These are phyloP conservation scores for Quercus gilva DNA, from an alignment of 306 rosid genomes.

Conservation along the genomic window DNA sequence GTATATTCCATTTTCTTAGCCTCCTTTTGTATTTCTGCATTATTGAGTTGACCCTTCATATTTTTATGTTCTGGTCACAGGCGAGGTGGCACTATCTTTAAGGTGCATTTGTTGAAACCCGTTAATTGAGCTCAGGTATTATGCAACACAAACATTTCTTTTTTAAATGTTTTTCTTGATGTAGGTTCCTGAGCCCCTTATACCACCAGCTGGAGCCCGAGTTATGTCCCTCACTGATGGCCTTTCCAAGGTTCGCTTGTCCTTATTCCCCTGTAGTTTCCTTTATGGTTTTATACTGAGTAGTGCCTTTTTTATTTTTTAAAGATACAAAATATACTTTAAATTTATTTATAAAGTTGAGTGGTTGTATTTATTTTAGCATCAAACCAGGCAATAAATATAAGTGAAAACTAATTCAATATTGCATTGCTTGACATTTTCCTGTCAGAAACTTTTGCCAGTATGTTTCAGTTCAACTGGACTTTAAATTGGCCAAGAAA, in stretches of 20 bases:
- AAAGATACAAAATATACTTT: neutral
- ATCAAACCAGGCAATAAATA: constrained; percentile 8
- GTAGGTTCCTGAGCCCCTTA: constrained; percentile 96
- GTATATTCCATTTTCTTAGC: constrained; percentile 8
- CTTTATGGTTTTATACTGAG: neutral
- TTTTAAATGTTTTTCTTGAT: constrained; percentile 26
- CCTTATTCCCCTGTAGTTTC: neutral
- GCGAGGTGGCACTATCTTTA: constrained; percentile 80
- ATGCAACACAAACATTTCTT: constrained; percentile 3
- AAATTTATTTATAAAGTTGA: constrained; percentile 3
- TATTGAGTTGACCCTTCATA: constrained; percentile 27
- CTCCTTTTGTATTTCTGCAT: constrained; percentile 3
- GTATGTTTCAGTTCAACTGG: neutral
- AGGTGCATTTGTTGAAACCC: constrained; percentile 52
- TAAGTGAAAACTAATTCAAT: neutral
- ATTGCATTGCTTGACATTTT: neutral
- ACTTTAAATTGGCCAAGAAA: constrained; percentile 3
- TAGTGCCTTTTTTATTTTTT: neutral
- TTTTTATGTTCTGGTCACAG: constrained; percentile 52
- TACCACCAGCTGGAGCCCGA: constrained; percentile 94
- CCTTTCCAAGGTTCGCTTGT: constrained; percentile 69
- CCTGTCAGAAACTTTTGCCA: neutral
- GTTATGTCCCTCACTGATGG: constrained; percentile 97
- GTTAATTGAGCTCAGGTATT: constrained; percentile 18
- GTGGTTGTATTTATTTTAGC: constrained; percentile 7